A percentile compares a stretch with the other conserved stretches of the same genome.
Conservation (phyloP, 306 rosid genomes). For the Vigna mungo region DNA sequence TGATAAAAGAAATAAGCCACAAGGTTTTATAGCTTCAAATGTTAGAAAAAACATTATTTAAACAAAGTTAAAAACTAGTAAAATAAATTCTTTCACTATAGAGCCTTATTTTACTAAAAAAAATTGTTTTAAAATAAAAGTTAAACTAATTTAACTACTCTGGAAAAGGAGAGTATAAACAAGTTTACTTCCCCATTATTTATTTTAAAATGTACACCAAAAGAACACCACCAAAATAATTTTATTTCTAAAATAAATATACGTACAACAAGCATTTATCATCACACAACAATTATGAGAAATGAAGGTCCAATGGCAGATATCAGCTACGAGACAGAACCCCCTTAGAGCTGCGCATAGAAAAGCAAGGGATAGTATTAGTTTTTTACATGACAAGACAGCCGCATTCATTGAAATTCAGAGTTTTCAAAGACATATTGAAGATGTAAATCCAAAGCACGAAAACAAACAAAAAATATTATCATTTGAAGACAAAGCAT, state of each 20-base stretch:
- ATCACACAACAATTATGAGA: background rate
- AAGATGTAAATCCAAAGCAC: conserved; percentile 15
- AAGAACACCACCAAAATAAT: background rate
- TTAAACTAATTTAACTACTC: no score
- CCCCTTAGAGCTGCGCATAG: conserved; percentile 84
- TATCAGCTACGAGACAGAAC: conserved; percentile 74
- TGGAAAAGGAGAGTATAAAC: background rate
- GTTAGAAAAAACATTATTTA: no score
- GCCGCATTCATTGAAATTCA: background rate
- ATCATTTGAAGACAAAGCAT: conserved; percentile 13
- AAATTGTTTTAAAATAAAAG: no score
- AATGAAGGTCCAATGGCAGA: background rate
- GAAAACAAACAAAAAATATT: conserved; percentile 22
- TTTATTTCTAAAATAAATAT: conserved; percentile 21
- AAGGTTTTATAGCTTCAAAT: no score
- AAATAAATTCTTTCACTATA: no score
- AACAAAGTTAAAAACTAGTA: no score
- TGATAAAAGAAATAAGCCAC: no score
- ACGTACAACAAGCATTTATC: conserved; percentile 20
- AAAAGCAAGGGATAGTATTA: conserved; percentile 28
- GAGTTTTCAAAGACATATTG: background rate
- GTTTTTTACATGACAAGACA: conserved; percentile 22
- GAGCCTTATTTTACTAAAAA: no score
- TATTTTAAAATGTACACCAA: background rate
- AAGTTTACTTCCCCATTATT: background rate